Conservation (phyloP, 164 flowering plant genomes). For the Aristolochia fimbriata region DNA sequence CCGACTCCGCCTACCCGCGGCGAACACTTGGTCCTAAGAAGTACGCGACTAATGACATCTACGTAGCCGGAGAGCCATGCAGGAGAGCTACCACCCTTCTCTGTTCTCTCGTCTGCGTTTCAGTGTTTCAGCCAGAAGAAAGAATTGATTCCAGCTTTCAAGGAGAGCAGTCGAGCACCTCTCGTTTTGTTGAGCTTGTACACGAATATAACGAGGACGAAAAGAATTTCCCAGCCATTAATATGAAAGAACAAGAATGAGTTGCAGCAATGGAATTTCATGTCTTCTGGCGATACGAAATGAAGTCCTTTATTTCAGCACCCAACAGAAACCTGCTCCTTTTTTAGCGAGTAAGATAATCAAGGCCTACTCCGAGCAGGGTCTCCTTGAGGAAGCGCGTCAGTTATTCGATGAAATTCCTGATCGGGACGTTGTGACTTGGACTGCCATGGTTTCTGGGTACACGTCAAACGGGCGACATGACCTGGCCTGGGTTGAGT, state of each 20-base stretch:
- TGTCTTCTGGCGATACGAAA: too few species aligned
- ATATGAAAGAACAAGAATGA: conserved; percentile 41
- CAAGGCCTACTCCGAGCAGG: conserved; percentile 31
- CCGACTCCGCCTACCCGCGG: too few species aligned
- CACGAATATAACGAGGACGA: conserved; percentile 36
- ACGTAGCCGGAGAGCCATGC: conserved; percentile 36
- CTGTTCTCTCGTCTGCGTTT: not conserved
- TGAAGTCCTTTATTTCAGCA: not conserved
- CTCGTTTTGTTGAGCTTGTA: conserved; percentile 41
- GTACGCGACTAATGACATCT: too few species aligned
- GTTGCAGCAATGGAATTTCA: too few species aligned
- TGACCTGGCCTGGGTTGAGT: conserved; percentile 42
- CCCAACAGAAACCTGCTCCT: not conserved
- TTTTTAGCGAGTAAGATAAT: conserved; percentile 41
- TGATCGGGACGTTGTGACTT: conserved; percentile 62
- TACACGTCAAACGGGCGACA: conserved; percentile 39
- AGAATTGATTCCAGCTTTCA: not conserved
- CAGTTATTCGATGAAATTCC: conserved; percentile 71
- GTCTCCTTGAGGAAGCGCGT: conserved; percentile 43
- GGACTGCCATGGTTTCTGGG: conserved; percentile 81
- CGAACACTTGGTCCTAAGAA: too few species aligned
- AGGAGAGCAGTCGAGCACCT: not conserved
- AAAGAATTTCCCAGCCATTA: conserved; percentile 24
- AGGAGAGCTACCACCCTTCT: not conserved
- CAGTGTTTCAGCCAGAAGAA: not conserved